phyloP scores from a whole-genome alignment of 768 basidiomycete species.

The Agrocybe pediades region DNA sequence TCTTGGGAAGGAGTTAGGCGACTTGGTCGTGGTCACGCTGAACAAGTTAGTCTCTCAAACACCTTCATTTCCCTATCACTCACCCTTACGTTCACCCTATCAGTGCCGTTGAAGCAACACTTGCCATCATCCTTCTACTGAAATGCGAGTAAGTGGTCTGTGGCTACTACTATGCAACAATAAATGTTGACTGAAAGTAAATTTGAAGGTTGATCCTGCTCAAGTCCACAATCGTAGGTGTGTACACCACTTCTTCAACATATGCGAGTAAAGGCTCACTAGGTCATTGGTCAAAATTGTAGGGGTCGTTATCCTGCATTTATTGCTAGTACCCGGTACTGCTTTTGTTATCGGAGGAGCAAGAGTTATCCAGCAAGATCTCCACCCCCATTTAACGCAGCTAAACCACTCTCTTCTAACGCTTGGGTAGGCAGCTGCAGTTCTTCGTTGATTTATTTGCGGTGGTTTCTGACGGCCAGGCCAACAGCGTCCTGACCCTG shows the following conservation, averaged over 20 bases:
- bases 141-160: slow-evolving; percentile 64
- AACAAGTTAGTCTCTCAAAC: slow-evolving; percentile 56
- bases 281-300: not conserved
- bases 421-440: slow-evolving; percentile 51
- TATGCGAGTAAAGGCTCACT: not conserved
- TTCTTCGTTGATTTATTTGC: not conserved
- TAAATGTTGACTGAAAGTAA: not conserved
- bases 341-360: slow-evolving; percentile 75
- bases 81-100: not conserved
- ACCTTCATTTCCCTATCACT: not conserved
- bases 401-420: slow-evolving; percentile 71
- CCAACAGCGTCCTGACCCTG: slow-evolving; percentile 57
- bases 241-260: no score
- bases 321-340: slow-evolving; percentile 69
- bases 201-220: slow-evolving; percentile 54
- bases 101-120: slow-evolving; percentile 70
- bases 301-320: slow-evolving; percentile 76
- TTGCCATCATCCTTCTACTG: slow-evolving; percentile 68
- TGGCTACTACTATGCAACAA: not conserved
- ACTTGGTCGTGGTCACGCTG: slow-evolving; percentile 63
- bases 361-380: slow-evolving; percentile 64
- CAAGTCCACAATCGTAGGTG: slow-evolving; percentile 70
- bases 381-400: slow-evolving; percentile 65
- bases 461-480: not conserved
- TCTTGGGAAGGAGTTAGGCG: slow-evolving; percentile 63